Percentiles rank a stretch among this genome's conserved stretches.
phyloP scores from a whole-genome alignment of 176 grass and related monocot species.

The Carex cristatella region DNA sequence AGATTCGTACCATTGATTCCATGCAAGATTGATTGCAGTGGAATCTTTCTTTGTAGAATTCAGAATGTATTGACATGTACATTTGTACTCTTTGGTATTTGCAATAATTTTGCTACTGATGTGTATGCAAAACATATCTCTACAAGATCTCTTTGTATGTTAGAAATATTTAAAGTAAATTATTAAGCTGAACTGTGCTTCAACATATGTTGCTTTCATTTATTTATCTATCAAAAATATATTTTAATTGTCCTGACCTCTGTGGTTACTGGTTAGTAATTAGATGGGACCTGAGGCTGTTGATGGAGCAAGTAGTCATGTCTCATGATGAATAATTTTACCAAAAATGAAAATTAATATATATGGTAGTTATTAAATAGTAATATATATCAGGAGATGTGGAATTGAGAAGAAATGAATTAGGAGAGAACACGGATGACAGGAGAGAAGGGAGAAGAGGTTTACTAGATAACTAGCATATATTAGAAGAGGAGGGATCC shows the following conservation, averaged over 20 bases:
- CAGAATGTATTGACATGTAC: not conserved
- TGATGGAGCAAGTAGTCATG: too few relatives aligned
- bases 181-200: not conserved
- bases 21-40: constrained; percentile 6
- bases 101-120: not conserved
- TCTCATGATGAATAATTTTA: too few relatives aligned
- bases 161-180: not conserved
- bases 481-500: too few relatives aligned
- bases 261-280: not conserved
- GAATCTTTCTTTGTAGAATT: not conserved
- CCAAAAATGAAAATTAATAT: too few relatives aligned
- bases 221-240: not conserved
- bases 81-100: not conserved
- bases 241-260: not conserved
- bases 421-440: too few relatives aligned
- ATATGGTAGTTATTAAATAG: too few relatives aligned
- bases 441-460: too few relatives aligned
- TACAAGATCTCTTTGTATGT: not conserved
- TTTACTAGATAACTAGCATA: too few relatives aligned
- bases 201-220: not conserved
- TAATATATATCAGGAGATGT: too few relatives aligned
- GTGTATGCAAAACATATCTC: not conserved
- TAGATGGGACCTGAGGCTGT: too few relatives aligned
- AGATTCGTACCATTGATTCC: constrained; percentile 7
- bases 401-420: too few relatives aligned